Conservation (phyloP, 208 protist genomes). For the Trypanosoma melophagium region DNA sequence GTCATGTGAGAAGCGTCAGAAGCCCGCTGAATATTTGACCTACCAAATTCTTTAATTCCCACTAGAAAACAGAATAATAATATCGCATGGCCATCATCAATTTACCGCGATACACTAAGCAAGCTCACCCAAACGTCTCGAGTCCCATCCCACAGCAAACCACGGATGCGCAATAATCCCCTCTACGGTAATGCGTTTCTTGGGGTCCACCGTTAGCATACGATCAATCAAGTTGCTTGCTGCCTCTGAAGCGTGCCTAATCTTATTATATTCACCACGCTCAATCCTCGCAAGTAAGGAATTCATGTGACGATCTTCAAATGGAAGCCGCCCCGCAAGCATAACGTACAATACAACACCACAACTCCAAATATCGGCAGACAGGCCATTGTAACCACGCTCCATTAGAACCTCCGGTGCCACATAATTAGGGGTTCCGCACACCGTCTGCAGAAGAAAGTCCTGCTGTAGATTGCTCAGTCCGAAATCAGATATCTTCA, state of each 20-base stretch:
- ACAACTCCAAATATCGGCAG: constrained; percentile 92
- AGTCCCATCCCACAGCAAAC: constrained; percentile 40
- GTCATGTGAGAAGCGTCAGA: too few species aligned
- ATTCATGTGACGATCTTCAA: constrained; percentile 52
- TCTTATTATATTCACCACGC: constrained; percentile 48
- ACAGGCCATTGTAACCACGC: constrained; percentile 62
- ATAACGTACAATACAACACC: constrained; percentile 91
- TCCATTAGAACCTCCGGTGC: constrained; percentile 80
- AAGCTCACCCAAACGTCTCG: too few species aligned
- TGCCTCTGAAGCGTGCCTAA: constrained; percentile 28
- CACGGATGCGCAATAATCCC: constrained; percentile 48
- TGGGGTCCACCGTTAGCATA: constrained; percentile 48
- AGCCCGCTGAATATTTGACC: too few species aligned
- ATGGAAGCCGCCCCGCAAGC: constrained; percentile 68
- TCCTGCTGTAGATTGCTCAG: constrained; percentile 34
- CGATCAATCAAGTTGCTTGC: constrained; percentile 44
- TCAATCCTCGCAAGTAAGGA: constrained; percentile 37
- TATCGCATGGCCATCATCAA: too few species aligned
- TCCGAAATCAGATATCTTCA: constrained; percentile 50
- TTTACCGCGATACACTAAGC: too few species aligned
- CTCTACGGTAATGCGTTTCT: constrained; percentile 38
- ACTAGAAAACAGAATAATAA: too few species aligned
- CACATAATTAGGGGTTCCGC: constrained; percentile 61
- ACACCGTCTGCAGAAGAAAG: constrained; percentile 37
- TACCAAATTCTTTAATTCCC: too few species aligned